Conservation (phyloP, 2,329 filamentous ascomycete genomes). For the Davidsoniella neocaledoniae region DNA sequence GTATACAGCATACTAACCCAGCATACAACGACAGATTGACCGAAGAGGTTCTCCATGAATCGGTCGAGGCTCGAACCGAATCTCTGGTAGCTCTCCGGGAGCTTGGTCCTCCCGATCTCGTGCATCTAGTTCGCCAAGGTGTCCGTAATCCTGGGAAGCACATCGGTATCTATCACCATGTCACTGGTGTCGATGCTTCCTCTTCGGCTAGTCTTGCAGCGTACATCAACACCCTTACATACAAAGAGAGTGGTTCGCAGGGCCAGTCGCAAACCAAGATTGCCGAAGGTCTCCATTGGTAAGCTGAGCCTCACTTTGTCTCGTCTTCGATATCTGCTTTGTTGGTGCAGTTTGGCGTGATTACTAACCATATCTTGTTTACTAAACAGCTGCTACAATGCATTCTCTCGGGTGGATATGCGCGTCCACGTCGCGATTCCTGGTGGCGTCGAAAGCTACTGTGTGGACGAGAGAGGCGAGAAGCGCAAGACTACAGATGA, state of each 20-base stretch:
- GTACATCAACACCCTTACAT: conserved; percentile 95
- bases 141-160: conserved; percentile 40
- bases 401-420: conserved; percentile 95
- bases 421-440: conserved; percentile 95
- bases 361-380: background rate
- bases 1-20: background rate
- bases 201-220: conserved; percentile 92
- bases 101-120: conserved; percentile 86
- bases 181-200: conserved; percentile 90
- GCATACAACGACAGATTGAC: conserved; percentile 51
- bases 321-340: background rate
- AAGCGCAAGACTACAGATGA: conserved; percentile 86
- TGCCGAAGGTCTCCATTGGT: conserved; percentile 89
- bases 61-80: conserved; percentile 84
- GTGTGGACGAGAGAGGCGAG: conserved; percentile 89
- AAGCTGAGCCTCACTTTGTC: conserved; percentile 19
- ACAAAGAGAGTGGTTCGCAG: conserved; percentile 55
- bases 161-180: conserved; percentile 93
- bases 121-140: conserved; percentile 73
- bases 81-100: conserved; percentile 72
- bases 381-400: conserved; percentile 70
- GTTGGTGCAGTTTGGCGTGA: background rate
- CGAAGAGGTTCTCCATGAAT: conserved; percentile 81
- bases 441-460: conserved; percentile 91
- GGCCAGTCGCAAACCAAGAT: conserved; percentile 55